phyloP scores from a whole-genome alignment of 2,329 filamentous ascomycete genomes.

The Bipolaris oryzae region DNA sequence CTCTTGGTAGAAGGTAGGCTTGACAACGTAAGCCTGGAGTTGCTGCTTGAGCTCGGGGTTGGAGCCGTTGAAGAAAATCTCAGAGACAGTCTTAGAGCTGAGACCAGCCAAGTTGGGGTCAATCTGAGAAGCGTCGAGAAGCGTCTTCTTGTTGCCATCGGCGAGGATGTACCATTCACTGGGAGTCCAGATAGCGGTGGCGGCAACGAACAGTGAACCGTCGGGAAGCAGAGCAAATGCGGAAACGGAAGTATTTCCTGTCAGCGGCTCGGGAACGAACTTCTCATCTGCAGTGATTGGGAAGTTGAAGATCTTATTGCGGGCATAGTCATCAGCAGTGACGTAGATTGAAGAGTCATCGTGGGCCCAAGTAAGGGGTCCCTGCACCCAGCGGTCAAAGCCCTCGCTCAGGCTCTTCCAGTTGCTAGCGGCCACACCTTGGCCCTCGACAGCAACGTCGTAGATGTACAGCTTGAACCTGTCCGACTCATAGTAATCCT shows the following conservation, averaged over 20 bases:
- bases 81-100: slow-evolving; percentile 65
- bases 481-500: slow-evolving; percentile 77
- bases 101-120: slow-evolving; percentile 70
- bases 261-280: slow-evolving; percentile 50
- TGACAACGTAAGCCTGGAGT: slow-evolving; percentile 71
- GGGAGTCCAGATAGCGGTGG: slow-evolving; percentile 41
- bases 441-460: slow-evolving; percentile 32
- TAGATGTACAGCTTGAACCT: slow-evolving; percentile 59
- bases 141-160: slow-evolving; percentile 43
- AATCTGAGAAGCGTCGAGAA: slow-evolving; percentile 67
- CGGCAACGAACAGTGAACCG: slow-evolving; percentile 55
- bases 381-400: slow-evolving; percentile 41
- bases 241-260: slow-evolving; percentile 50
- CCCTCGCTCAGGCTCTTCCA: slow-evolving; percentile 37
- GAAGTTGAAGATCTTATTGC: slow-evolving; percentile 63
- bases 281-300: slow-evolving; percentile 62
- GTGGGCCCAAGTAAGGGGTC: slow-evolving; percentile 39
- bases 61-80: slow-evolving; percentile 73
- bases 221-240: slow-evolving; percentile 64
- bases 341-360: slow-evolving; percentile 41
- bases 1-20: slow-evolving; percentile 67
- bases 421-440: slow-evolving; percentile 34
- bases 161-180: slow-evolving; percentile 39
- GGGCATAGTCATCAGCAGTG: slow-evolving; percentile 44
- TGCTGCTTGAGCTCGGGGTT: slow-evolving; percentile 59